Base-by-base conservation (phyloP, 1,139 yeast species). In the Kluyveromyces marxianus region DNA sequence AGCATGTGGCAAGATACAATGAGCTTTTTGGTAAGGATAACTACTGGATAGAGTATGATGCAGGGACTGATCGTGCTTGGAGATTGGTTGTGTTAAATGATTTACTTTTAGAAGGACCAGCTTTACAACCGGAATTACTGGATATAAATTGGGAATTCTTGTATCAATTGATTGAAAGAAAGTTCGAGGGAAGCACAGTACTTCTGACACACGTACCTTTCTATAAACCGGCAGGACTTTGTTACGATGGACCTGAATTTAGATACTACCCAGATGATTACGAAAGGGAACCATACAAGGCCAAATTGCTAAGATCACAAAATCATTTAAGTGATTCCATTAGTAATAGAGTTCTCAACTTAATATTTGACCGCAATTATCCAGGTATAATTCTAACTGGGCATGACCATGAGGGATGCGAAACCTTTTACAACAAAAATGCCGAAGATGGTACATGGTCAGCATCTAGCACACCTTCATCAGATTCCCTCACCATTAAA, bases 401-500 rank as follows among this genome's bases (percentile, higher is more conserved):
- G 0, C 98, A 92, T 66, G 99, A 92, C 60, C 98, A 92, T 60
- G 90, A 83, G 56, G 99, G 99, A 1, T 94, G 98, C 62, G 83
- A 81, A 56, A 77, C 76, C 42, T 72, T 75, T 67, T 85, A 82
- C 61, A 74, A 71, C 56, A 74, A 68, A 51, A 66, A 70, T 42
- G 56, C 65, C n/a, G 50, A 56, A 4, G 68, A 67, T 5, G 57
- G 58, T 7, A 51, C 56, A 6, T 84, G 92, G 90, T 72, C 63
- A 4, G 86, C 90, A 0, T 71, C 81, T 2, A 74, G 72, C 49
- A 54, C 54, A 2, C 52, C 54, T 4, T 50, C 53, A 10, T 51
- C 62, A 2, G 60, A 62, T 24, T 64, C 68, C 27, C 60, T 66
- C 25, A 68, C 74, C 26, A 69, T 90, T 8, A 72, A 82, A 45